Percentiles rank a stretch among this genome's conserved stretches.
Conservation (phyloP, 1,139 yeast genomes). For the Protomyces lactucae-debilis region DNA sequence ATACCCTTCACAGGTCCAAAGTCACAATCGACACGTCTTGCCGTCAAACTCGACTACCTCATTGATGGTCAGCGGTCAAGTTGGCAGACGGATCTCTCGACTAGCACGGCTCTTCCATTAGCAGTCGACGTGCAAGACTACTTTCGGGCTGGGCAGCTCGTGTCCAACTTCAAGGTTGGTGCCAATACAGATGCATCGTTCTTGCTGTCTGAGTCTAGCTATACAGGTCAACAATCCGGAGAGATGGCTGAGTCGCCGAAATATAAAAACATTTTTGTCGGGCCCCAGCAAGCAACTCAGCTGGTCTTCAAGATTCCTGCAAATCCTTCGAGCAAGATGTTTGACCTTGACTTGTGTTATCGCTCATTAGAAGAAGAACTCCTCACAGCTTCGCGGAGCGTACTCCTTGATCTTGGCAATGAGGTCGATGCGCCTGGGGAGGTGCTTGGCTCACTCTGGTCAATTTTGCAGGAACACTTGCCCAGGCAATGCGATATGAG, state of each 20-base stretch:
- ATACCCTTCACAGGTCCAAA: neutral
- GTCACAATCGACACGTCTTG: too few relatives aligned
- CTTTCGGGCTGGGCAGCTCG: constrained; percentile 50
- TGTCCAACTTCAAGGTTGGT: constrained; percentile 64
- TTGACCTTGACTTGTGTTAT: neutral
- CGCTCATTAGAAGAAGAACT: neutral
- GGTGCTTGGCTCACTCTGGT: neutral
- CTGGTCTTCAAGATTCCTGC: neutral
- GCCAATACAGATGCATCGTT: constrained; percentile 49
- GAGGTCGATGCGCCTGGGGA: neutral
- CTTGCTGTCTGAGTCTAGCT: constrained; percentile 36
- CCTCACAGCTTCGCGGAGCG: neutral
- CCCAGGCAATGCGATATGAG: neutral
- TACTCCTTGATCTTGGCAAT: neutral
- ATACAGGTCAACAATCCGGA: constrained; percentile 44
- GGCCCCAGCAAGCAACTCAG: neutral
- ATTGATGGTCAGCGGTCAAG: neutral
- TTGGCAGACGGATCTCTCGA: neutral
- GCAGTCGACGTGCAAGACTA: constrained; percentile 77
- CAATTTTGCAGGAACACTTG: neutral
- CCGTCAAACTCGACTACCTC: neutral
- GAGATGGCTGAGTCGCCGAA: constrained; percentile 30
- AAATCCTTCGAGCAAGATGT: neutral
- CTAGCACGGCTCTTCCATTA: constrained; percentile 41
- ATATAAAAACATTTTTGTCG: neutral